Evolutionary conservation across 495 filamentous ascomycete species (phyloP).

Genomic region (Pseudoneurospora amorphoporcata): DNA sequence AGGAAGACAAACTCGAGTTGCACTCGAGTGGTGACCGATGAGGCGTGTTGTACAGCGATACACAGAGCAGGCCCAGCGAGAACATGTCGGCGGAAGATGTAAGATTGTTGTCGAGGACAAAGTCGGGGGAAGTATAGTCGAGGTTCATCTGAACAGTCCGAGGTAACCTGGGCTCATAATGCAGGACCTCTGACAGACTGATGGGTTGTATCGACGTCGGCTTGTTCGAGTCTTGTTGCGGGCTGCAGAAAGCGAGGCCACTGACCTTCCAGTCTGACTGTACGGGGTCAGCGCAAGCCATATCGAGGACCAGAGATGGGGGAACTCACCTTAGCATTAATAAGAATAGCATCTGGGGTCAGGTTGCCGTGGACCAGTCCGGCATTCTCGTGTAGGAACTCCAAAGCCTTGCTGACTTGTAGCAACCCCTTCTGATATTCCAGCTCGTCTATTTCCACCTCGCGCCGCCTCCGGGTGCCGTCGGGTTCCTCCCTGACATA

Average conservation of each 20-base stretch:
- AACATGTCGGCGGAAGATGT: constrained; percentile 79
- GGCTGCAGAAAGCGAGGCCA: constrained; percentile 79
- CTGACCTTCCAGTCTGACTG: constrained; percentile 97
- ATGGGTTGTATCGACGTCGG: constrained; percentile 62
- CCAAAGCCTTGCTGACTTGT: constrained; percentile 86
- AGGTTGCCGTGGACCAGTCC: constrained; percentile 88
- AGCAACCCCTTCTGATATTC: constrained; percentile 94
- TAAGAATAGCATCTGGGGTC: constrained; percentile 86
- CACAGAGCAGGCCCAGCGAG: constrained; percentile 76
- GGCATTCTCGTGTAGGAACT: constrained; percentile 95
- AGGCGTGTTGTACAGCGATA: constrained; percentile 88
- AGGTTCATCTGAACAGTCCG: constrained; percentile 76
- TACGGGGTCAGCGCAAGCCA: constrained; percentile 11
- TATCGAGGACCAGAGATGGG: neutral
- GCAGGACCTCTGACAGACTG: constrained; percentile 71
- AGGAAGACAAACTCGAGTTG: constrained; percentile 64
- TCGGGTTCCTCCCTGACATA: constrained; percentile 75
- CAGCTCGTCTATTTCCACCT: constrained; percentile 91
- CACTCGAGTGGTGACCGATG: constrained; percentile 78
- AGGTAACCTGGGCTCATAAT: constrained; percentile 76
- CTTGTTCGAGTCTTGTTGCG: constrained; percentile 57
- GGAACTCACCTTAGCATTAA: constrained; percentile 73
- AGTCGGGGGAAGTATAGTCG: constrained; percentile 90
- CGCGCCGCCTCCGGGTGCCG: constrained; percentile 60
- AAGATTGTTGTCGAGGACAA: constrained; percentile 77